Evolutionary conservation across 2,329 filamentous ascomycete species (phyloP).

Genomic region (Myotisia sp.): DNA sequence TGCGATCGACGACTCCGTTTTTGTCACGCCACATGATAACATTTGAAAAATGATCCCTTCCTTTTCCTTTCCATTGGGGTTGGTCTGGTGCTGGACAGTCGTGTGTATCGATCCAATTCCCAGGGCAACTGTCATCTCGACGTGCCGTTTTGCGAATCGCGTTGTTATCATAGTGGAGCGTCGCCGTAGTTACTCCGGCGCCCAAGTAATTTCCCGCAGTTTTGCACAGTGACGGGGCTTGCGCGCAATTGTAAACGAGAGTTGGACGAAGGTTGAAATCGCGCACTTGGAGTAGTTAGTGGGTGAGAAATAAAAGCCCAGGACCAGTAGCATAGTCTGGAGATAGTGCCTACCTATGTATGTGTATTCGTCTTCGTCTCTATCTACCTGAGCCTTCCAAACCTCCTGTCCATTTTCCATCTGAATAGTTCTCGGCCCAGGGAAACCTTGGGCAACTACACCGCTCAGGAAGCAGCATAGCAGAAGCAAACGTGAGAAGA

Average conservation of each 20-base stretch:
- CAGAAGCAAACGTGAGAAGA: too few species aligned
- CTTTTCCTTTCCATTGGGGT: neutral
- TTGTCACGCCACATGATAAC: constrained; percentile 1
- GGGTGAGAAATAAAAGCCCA: too few species aligned
- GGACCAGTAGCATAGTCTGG: too few species aligned
- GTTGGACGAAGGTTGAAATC: neutral
- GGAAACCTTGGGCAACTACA: neutral
- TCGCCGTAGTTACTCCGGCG: neutral
- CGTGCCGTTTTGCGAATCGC: neutral
- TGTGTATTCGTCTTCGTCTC: neutral
- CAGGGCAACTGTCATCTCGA: neutral
- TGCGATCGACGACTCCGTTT: neutral
- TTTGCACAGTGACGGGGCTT: neutral
- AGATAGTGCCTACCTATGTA: neutral
- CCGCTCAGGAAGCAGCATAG: too few species aligned
- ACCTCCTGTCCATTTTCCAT: neutral
- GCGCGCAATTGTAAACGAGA: neutral
- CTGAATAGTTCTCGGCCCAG: neutral
- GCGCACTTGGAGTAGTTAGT: too few species aligned
- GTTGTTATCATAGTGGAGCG: neutral
- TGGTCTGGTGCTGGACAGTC: neutral
- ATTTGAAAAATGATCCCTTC: too few species aligned
- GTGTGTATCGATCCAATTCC: neutral
- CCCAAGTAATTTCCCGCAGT: neutral
- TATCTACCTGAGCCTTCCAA: neutral